Evolutionary conservation across 139 green algal species (phyloP), one percentile per base, ranked within the genome.

Genomic region (Coelastrella sp.): DNA sequence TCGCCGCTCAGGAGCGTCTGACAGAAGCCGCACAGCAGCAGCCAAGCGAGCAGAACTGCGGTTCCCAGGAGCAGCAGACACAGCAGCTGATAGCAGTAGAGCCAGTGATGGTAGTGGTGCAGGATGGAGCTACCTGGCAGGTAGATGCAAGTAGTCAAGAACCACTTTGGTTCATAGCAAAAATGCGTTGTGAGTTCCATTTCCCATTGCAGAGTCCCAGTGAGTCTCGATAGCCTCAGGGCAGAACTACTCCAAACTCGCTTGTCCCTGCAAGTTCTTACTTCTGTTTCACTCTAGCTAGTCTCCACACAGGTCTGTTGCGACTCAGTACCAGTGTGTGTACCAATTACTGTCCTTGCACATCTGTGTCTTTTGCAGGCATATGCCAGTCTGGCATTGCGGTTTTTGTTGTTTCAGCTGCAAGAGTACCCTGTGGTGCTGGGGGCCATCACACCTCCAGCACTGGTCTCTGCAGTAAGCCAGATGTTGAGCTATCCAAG

Each of bases 401-500:
- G 40, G 1, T 40, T 86, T 30, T 50, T 79, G 80, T 45, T 59
- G 35, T 23, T 59, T n/a, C 80, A 79, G 67, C 80, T 86, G 25
- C 35, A 48, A 40, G 50, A 72, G 67, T 60, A 71, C 21, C 67
- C 67, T 15, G 17, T 30, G 21, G 35, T 69, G 80, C 50, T 86
- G 37, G 50, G 67, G 32, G 30, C 68, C 4, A 17, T 34, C 13
- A 66, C 79, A n/a, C 63, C 79, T 19, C 8, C 30, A 30, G 38
- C 15, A 8, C 50, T 86, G 25, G 67, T 80, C 21, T 25, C 45
- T 27, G 80, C 67, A 4, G 67, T 86, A 7, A 67, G 80, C 4
- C 80, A 79, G 35, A 57, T 79, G 48, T 67, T 86, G 67, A 68
- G 35, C 23, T 86, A 69, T n/a, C n/a, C 66, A 57, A 86, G 80